Evolutionary conservation across 2,329 filamentous ascomycete genomes (phyloP).

Genomic region (Fusarium continuum): DNA sequence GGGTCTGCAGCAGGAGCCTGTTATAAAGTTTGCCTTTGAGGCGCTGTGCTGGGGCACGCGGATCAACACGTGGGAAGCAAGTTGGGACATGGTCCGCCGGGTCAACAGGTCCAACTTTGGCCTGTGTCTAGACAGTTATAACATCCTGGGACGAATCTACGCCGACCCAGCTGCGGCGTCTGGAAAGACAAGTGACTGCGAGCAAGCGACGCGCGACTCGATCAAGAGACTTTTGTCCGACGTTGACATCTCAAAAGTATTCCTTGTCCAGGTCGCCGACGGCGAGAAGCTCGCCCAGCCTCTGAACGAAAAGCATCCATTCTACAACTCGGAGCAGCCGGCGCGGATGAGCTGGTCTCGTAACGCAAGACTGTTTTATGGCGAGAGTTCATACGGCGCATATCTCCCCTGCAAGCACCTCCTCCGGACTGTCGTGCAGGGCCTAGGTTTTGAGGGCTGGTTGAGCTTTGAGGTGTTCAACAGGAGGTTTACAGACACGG

Average conservation of each 20-base stretch:
- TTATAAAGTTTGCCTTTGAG: constrained; percentile 77
- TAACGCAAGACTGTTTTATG: constrained; percentile 70
- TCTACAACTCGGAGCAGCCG: constrained; percentile 49
- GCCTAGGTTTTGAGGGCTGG: constrained; percentile 73
- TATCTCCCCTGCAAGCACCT: constrained; percentile 74
- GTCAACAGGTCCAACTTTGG: constrained; percentile 79
- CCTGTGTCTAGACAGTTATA: constrained; percentile 80
- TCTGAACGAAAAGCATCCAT: constrained; percentile 59
- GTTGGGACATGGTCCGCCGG: constrained; percentile 72
- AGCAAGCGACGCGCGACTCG: constrained; percentile 63
- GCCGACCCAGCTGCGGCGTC: constrained; percentile 69
- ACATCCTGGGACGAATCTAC: constrained; percentile 76
- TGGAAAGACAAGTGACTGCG: constrained; percentile 63
- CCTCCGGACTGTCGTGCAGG: constrained; percentile 67
- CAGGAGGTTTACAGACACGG: constrained; percentile 41
- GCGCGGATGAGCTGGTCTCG: constrained; percentile 78
- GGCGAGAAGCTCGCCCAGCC: constrained; percentile 70
- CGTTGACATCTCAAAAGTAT: constrained; percentile 72
- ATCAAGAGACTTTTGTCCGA: constrained; percentile 62
- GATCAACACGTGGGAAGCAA: constrained; percentile 75
- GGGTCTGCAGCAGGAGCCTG: constrained; percentile 63
- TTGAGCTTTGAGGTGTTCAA: constrained; percentile 76
- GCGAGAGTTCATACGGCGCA: constrained; percentile 67
- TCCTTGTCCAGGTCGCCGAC: constrained; percentile 81
- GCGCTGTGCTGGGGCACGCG: constrained; percentile 76